A percentile compares a stretch with the other conserved stretches of the same genome.
Evolutionary conservation across 495 filamentous ascomycete species (phyloP).

Genomic region (Penicillium cataractarum): DNA sequence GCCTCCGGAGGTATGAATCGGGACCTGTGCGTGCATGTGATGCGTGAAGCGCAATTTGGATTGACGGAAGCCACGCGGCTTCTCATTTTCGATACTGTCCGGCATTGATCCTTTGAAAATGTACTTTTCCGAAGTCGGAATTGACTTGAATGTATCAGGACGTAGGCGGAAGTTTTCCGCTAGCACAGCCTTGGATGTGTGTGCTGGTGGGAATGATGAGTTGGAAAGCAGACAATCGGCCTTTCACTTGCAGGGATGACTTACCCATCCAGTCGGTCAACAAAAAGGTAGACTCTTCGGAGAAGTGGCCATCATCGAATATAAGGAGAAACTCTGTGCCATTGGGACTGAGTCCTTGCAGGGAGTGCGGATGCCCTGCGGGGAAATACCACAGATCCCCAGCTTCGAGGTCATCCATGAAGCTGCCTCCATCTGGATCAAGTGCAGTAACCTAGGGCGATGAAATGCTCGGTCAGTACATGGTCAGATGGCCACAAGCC

Average conservation of each 20-base stretch:
- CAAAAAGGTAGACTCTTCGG: conserved; percentile 71
- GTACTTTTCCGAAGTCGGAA: conserved; percentile 65
- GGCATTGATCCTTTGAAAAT: conserved; percentile 67
- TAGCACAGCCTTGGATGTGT: conserved; percentile 65
- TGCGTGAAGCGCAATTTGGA: conserved; percentile 64
- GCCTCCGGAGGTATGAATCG: conserved; percentile 57
- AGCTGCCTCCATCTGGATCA: conserved; percentile 68
- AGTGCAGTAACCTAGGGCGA: conserved; percentile 56
- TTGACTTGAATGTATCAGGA: conserved; percentile 58
- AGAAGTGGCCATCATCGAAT: conserved; percentile 70
- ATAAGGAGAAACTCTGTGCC: conserved; percentile 73
- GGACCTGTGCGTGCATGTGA: conserved; percentile 61
- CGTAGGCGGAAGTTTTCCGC: conserved; percentile 66
- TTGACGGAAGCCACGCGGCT: conserved; percentile 53
- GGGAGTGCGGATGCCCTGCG: conserved; percentile 68
- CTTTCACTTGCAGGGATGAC: not conserved
- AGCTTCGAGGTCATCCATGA: conserved; percentile 69
- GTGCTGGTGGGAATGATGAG: conserved; percentile 39
- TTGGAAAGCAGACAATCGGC: not conserved
- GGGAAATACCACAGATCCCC: conserved; percentile 80
- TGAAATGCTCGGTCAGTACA: not conserved
- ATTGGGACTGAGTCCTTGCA: conserved; percentile 66
- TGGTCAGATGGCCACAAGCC: not conserved
- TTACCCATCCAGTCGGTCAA: conserved; percentile 67
- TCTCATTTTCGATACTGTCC: conserved; percentile 51